Base-by-base conservation (phyloP, 2,329 filamentous ascomycete genomes). In the Juglanconis sp. region DNA sequence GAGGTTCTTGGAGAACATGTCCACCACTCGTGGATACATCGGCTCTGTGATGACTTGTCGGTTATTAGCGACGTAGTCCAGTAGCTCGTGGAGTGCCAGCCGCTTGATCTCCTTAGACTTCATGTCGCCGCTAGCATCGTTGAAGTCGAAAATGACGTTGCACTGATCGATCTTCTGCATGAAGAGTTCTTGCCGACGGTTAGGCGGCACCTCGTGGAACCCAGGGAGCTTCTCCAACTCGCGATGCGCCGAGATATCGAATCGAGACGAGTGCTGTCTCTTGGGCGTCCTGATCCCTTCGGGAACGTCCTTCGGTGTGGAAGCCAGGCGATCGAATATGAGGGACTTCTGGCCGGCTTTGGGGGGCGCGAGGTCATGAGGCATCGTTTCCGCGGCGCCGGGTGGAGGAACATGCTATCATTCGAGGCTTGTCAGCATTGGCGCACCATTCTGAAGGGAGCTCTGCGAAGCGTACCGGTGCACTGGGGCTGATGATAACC, bases 81-180 rank as follows among this genome's bases (percentile, higher is more conserved):
- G 84, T 64, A 99, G 82, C 74, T 99, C 95, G 73, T 99, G 95
- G 49, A 99, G 83, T 47, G 95, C 95, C 67, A 99, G 80, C 70
- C 95, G 87, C 81, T 99, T 99, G 82, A 99, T 98, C 77, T 99
- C 95, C 80, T 99, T 99, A 52, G 94, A 96, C 76, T 99, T 99
- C 93, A 99, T 98, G 73, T 99, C 95, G 67, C 89, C 93, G 66
- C 91, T 96, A 53, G 94, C 92, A 76, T 99, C 95, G 73, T 98
- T 99, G 79, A 99, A 99, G 78, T 99, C 95, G 73, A 99, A 99
- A 70, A 99, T 99, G 79, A 99, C 96, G 73, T 99, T 99, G 81
- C 95, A 99, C 75, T 99, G 95, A 70, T 98, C 95, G 68, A 99
- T 95, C 82, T 99, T 99, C 73, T 98, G 93, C 93, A 99, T 97